Evolutionary conservation across 805 yeast genomes (phyloP).

Genomic region (Metschnikowia colocasiae): DNA sequence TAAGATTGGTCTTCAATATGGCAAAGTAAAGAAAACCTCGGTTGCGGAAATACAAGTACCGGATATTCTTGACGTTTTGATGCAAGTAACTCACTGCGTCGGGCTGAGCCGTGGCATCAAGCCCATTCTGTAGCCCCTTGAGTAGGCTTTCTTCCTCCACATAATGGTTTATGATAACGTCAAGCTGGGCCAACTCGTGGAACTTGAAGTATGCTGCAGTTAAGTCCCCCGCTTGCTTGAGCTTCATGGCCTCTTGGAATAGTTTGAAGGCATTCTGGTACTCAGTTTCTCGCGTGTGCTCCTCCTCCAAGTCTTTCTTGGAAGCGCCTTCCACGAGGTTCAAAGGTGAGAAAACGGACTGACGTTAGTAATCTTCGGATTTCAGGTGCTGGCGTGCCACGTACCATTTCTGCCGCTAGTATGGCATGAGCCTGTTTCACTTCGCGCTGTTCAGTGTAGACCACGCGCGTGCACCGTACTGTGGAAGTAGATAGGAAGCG

Average conservation of each 20-base stretch:
- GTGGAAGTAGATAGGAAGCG: neutral
- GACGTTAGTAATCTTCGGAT: constrained; percentile 5
- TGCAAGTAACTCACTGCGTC: constrained; percentile 47
- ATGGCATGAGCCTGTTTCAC: constrained; percentile 1
- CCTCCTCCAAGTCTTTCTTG: constrained; percentile 63
- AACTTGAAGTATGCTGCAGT: constrained; percentile 53
- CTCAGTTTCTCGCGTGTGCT: constrained; percentile 88
- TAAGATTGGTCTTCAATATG: constrained; percentile 23
- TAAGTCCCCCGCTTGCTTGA: constrained; percentile 51
- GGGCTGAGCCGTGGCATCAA: constrained; percentile 25
- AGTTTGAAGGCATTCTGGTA: constrained; percentile 78
- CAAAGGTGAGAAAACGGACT: constrained; percentile 74
- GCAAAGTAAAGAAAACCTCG: constrained; percentile 68
- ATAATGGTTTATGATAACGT: constrained; percentile 52
- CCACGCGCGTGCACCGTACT: neutral
- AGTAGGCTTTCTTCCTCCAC: constrained; percentile 36
- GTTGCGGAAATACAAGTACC: constrained; percentile 78
- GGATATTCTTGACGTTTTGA: constrained; percentile 67
- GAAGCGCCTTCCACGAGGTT: constrained; percentile 68
- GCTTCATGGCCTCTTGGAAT: constrained; percentile 65
- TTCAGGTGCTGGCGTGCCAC: neutral
- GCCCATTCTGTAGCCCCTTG: constrained; percentile 39
- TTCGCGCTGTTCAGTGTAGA: neutral
- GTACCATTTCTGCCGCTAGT: constrained; percentile 6
- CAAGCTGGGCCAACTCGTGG: constrained; percentile 60